These are phyloP conservation scores for Escovopsis weberi DNA, from an alignment of 2,329 filamentous ascomycete genomes.

Conservation along the genomic window DNA sequence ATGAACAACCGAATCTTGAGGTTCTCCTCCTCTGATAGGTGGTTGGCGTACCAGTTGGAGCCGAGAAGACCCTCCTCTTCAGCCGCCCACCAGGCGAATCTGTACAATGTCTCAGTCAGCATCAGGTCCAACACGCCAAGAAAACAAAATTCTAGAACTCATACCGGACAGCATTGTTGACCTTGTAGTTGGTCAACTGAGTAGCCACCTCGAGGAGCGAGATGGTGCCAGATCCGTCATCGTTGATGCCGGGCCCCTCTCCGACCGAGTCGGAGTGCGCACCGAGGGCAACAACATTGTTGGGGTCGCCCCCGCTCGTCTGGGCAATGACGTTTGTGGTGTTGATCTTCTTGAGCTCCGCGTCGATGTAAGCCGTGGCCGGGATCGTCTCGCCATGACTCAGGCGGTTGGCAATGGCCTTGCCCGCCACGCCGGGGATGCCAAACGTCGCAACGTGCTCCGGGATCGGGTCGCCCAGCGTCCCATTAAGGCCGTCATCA, in stretches of 20 bases:
- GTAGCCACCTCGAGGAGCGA: conserved; percentile 48
- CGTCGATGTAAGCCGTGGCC: conserved; percentile 44
- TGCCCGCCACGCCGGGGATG: conserved; percentile 44
- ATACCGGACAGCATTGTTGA: conserved; percentile 44
- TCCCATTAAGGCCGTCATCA: conserved; percentile 47
- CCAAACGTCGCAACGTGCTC: conserved; percentile 56
- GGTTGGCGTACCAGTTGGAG: conserved; percentile 46
- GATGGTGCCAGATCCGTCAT: conserved; percentile 56
- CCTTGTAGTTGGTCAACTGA: conserved; percentile 40
- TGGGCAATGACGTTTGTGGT: conserved; percentile 51
- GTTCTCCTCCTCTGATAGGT: conserved; percentile 43
- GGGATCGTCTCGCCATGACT: conserved; percentile 33
- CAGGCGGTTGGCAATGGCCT: conserved; percentile 39
- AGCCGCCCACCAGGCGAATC: conserved; percentile 54
- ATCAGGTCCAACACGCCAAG: not conserved
- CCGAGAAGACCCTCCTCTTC: conserved; percentile 53
- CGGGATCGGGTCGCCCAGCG: conserved; percentile 45
- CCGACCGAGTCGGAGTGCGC: conserved; percentile 49
- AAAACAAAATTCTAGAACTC: not conserved
- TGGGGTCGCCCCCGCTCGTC: conserved; percentile 41
- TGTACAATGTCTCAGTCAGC: not conserved
- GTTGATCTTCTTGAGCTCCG: conserved; percentile 36
- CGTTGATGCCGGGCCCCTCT: conserved; percentile 60
- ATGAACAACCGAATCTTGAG: conserved; percentile 49
- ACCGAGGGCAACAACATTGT: conserved; percentile 52